Evolutionary conservation across 2,329 filamentous ascomycete genomes (phyloP), one percentile per base, ranked within the genome.

Genomic region (Colletotrichum australisinense): DNA sequence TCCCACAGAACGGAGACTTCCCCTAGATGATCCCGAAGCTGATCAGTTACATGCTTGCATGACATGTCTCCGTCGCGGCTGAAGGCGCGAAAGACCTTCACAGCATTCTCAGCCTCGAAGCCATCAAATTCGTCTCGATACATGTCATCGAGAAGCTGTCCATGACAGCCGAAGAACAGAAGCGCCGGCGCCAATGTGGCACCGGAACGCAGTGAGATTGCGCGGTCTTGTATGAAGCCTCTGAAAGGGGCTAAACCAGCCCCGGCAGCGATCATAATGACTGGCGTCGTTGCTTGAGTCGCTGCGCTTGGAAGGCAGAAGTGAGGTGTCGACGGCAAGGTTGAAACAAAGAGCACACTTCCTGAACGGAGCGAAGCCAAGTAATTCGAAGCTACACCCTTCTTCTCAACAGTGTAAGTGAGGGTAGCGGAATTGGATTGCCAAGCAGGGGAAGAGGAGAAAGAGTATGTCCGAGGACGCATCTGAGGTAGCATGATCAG

Each of bases 401-500:
- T 38, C 79, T 82, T 63, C 73, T 77, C 52, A 76, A 63, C 35
- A 28, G 24, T 57, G 46, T 28, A 16, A 42, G 38, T 42, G 6
- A 42, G 38, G 1, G 38, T 42, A 14, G 16, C 38, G 16, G 38
- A 42, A 19, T 42, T 19, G 38, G 38, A 19, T 16, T 42, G 38
- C 38, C 16, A 42, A 42, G 16, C 16, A 16, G 38, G 19, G n/a
- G 14, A 87, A 88, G 1, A 86, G 88, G 0, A 9, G 85, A 89
- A 94, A 92, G n/a, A 93, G 24, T 38, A 94, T 87, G 32, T 26
- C 7, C 62, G 26, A 8, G 38, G 14, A 16, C 93, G 91, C 91
- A 97, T 94, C 0, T 93, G 92, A 1, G 93, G 93, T 0, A 95
- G 88, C 86, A 95, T 92, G 42, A 87, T 86, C 8, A 97, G 86